phyloP scores from a whole-genome alignment of 225 moss, liverwort and hornwort species.

The Straminergon stramineum region DNA sequence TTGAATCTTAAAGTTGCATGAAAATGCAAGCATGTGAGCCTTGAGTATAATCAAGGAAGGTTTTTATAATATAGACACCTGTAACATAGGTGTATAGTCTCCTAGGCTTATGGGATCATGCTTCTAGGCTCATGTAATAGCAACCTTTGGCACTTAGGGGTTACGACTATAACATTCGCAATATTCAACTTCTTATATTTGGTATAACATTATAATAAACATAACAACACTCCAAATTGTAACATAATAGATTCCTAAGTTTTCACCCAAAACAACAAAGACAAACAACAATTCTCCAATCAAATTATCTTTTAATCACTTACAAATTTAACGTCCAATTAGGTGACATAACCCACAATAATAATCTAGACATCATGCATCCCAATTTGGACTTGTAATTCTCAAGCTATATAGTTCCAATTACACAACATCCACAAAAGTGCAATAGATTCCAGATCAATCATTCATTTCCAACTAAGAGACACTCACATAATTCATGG shows the following conservation, averaged over 20 bases:
- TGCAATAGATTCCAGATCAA: neutral
- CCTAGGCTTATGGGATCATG: too few species aligned
- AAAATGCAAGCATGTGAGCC: too few species aligned
- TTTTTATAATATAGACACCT: too few species aligned
- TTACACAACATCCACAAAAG: neutral
- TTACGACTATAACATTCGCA: neutral
- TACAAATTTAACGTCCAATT: neutral
- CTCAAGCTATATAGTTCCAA: neutral
- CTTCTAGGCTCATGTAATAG: too few species aligned
- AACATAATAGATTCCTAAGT: neutral
- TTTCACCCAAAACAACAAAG: neutral
- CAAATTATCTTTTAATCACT: neutral
- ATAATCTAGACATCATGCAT: fast-evolving
- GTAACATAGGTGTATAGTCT: too few species aligned
- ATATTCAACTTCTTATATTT: neutral
- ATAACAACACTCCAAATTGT: neutral
- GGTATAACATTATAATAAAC: neutral
- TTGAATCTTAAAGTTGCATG: too few species aligned
- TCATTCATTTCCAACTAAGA: neutral
- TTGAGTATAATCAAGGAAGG: too few species aligned
- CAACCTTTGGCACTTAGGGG: too few species aligned
- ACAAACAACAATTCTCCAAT: neutral
- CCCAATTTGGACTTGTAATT: neutral
- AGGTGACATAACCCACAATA: neutral
- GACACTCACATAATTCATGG: neutral